These are phyloP conservation scores for Grammothele lineata DNA, from an alignment of 768 basidiomycete species.

Conservation along the genomic window DNA sequence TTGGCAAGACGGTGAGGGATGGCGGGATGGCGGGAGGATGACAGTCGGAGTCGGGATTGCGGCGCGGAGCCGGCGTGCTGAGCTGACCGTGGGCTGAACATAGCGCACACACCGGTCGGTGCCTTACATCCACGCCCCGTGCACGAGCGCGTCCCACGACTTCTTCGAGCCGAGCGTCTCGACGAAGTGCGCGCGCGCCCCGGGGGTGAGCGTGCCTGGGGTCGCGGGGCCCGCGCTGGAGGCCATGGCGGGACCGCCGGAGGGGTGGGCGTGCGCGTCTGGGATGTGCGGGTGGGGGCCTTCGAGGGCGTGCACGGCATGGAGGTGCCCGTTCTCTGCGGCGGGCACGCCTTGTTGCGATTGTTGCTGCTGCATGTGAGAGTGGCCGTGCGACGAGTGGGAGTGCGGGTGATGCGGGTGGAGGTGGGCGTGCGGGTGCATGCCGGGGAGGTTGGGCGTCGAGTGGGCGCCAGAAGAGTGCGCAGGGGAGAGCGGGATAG, in stretches of 20 bases:
- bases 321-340: too few relatives aligned
- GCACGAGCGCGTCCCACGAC: constrained; percentile 63
- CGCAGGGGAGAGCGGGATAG: background rate
- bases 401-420: constrained; percentile 8
- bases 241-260: too few relatives aligned
- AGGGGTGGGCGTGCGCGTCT: background rate
- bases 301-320: too few relatives aligned
- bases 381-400: constrained; percentile 13
- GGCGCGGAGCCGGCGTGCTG: too few relatives aligned
- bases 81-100: too few relatives aligned
- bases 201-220: background rate
- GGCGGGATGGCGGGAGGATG: too few relatives aligned
- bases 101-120: too few relatives aligned
- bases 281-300: background rate
- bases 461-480: too few relatives aligned
- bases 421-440: background rate
- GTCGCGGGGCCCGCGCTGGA: background rate
- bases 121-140: constrained; percentile 51
- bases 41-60: too few relatives aligned
- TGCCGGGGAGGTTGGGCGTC: too few relatives aligned
- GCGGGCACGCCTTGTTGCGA: too few relatives aligned
- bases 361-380: constrained; percentile 12
- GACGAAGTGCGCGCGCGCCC: constrained; percentile 41
- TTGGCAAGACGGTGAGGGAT: too few relatives aligned
- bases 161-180: constrained; percentile 55